These are phyloP conservation scores for Pachysandra terminalis DNA, from an alignment of 164 flowering plant genomes.

Conservation along the genomic window DNA sequence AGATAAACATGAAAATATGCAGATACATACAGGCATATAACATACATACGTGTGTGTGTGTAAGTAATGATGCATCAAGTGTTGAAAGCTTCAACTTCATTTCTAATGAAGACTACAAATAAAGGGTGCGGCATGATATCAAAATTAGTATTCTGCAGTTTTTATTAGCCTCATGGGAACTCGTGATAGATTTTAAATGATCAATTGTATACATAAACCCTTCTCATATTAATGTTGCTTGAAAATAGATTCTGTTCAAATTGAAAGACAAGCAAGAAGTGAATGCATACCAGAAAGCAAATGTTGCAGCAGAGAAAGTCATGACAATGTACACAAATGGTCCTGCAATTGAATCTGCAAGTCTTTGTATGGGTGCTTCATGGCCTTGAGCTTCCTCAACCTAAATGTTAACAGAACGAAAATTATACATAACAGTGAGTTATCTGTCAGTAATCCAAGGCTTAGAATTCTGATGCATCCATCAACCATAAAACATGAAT, in stretches of 20 bases:
- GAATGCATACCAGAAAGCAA: constrained; percentile 77
- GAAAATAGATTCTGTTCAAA: constrained; percentile 1
- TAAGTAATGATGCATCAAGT: neutral
- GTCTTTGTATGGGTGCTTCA: constrained; percentile 96
- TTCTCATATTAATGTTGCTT: neutral
- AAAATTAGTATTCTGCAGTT: neutral
- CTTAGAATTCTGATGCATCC: neutral
- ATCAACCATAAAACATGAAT: neutral
- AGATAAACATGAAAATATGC: neutral
- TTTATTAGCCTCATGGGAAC: neutral
- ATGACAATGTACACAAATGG: constrained; percentile 90
- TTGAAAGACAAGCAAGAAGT: constrained; percentile 4
- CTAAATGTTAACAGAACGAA: constrained; percentile 26
- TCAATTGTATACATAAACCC: neutral
- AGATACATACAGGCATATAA: too few species aligned
- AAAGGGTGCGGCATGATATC: neutral
- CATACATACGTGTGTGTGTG: too few species aligned
- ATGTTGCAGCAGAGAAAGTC: constrained; percentile 86
- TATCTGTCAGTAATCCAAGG: neutral
- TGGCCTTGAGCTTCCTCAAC: constrained; percentile 97
- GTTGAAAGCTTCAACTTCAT: neutral
- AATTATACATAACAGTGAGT: neutral
- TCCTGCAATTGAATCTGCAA: constrained; percentile 96
- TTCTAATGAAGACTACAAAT: neutral
- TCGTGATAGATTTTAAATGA: too few species aligned